Conservation (phyloP, 2,329 filamentous ascomycete genomes). For the Raffaelea albimanens region DNA sequence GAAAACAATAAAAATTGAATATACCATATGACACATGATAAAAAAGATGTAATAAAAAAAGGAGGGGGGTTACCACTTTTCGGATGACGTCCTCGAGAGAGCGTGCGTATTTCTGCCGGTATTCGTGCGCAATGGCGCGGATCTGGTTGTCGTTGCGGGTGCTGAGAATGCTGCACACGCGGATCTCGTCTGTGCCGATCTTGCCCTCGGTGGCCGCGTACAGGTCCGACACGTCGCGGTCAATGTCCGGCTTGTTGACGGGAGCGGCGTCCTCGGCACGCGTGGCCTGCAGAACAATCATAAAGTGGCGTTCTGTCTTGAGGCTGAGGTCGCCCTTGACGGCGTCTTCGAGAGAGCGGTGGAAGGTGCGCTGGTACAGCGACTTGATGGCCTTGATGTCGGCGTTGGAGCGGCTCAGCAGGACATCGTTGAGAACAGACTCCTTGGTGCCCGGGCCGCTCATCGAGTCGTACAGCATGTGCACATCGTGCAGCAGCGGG, state of each 20-base stretch:
- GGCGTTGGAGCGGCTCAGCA: conserved; percentile 75
- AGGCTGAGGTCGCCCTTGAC: conserved; percentile 72
- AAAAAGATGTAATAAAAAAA: no score
- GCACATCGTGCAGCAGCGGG: conserved; percentile 67
- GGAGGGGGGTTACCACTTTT: conserved; percentile 36
- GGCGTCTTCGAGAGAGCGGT: conserved; percentile 57
- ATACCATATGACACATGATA: not conserved
- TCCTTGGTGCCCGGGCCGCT: conserved; percentile 81
- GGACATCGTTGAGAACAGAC: conserved; percentile 71
- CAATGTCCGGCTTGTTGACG: conserved; percentile 61
- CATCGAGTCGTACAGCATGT: conserved; percentile 62
- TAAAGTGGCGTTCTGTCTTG: conserved; percentile 79
- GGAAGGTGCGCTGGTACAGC: conserved; percentile 61
- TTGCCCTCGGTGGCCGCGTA: conserved; percentile 70
- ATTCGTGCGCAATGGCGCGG: conserved; percentile 67
- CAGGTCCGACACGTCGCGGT: conserved; percentile 66
- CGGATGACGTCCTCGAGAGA: conserved; percentile 65
- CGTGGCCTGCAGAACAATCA: conserved; percentile 66
- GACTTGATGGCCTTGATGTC: conserved; percentile 81
- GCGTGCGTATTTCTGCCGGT: conserved; percentile 62
- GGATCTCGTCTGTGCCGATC: conserved; percentile 62
- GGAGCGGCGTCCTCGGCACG: conserved; percentile 71
- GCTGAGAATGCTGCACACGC: conserved; percentile 70
- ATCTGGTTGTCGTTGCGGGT: conserved; percentile 74
- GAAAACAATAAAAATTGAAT: conserved; percentile 3